These are phyloP conservation scores for Pulveroboletus sp. DNA, from an alignment of 768 basidiomycete genomes.

Conservation along the genomic window DNA sequence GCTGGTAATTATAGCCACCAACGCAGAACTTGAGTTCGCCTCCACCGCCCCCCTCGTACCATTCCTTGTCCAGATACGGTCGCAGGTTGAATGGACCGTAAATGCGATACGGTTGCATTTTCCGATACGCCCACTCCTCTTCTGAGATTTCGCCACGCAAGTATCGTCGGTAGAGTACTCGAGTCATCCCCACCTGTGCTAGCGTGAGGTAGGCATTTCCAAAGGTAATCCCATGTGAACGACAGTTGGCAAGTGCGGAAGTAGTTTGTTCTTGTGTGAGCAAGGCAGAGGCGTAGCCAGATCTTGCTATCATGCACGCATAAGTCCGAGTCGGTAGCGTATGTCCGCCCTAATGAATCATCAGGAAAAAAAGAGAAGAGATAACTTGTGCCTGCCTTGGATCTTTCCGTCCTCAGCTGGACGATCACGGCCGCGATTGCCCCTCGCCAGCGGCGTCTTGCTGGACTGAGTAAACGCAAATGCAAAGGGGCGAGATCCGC, in stretches of 20 bases:
- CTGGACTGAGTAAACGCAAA: constrained; percentile 27
- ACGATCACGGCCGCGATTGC: constrained; percentile 41
- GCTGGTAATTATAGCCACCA: constrained; percentile 40
- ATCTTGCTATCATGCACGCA: constrained; percentile 33
- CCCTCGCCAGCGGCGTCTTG: constrained; percentile 43
- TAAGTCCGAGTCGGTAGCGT: constrained; percentile 46
- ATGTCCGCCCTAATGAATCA: constrained; percentile 49
- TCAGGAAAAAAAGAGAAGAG: background rate
- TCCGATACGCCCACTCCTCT: constrained; percentile 45
- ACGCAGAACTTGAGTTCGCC: constrained; percentile 43
- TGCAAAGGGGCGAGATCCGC: constrained; percentile 32
- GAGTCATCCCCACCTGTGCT: no score
- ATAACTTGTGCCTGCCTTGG: constrained; percentile 30
- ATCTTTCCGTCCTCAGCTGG: constrained; percentile 29
- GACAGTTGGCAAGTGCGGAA: constrained; percentile 38
- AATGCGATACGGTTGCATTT: constrained; percentile 47
- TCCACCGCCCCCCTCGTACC: constrained; percentile 45
- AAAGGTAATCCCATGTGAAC: constrained; percentile 43
- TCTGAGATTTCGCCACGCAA: no score
- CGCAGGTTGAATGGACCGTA: constrained; percentile 53
- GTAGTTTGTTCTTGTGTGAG: constrained; percentile 32
- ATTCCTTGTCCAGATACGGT: constrained; percentile 44
- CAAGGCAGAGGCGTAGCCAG: constrained; percentile 17
- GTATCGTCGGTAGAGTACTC: no score
- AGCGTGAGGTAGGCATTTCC: no score